These are phyloP conservation scores for Ziziphus jujuba DNA, from an alignment of 306 rosid genomes.

Conservation along the genomic window DNA sequence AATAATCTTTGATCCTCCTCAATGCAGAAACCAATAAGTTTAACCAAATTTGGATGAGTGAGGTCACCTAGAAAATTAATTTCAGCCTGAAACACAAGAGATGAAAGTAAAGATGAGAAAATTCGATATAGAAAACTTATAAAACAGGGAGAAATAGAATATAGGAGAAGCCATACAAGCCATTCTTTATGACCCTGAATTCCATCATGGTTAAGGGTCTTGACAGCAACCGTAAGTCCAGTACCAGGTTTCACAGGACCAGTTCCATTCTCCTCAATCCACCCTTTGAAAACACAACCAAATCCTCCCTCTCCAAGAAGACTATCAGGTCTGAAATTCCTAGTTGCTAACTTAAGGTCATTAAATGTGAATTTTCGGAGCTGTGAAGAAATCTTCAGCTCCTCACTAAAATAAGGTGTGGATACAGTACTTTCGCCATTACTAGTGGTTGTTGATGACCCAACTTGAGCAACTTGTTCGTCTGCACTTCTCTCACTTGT, in stretches of 20 bases:
- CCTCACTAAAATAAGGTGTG: constrained; percentile 83
- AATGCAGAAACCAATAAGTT: constrained; percentile 88
- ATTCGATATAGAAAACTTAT: background rate
- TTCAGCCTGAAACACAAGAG: constrained; percentile 71
- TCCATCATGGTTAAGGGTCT: constrained; percentile 94
- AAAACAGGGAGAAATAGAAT: constrained; percentile 8
- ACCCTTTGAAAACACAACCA: constrained; percentile 98
- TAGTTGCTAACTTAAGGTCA: constrained; percentile 87
- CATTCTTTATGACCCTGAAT: constrained; percentile 99
- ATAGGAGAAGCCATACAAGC: constrained; percentile 63
- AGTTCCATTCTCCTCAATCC: constrained; percentile 97
- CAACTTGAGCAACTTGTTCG: constrained; percentile 43
- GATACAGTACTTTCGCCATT: constrained; percentile 68
- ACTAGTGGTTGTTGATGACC: constrained; percentile 64
- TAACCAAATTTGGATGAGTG: constrained; percentile 82
- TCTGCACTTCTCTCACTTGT: constrained; percentile 53
- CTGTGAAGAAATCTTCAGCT: constrained; percentile 84
- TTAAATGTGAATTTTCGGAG: constrained; percentile 89
- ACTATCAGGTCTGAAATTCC: constrained; percentile 95
- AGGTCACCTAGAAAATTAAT: constrained; percentile 91
- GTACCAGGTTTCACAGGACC: constrained; percentile 98
- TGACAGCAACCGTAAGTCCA: constrained; percentile 97
- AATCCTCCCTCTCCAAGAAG: constrained; percentile 99
- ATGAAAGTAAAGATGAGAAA: constrained; percentile 23
- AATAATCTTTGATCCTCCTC: constrained; percentile 89